Conservation (phyloP, 345 rosid species). For the Pseudoturritis turrita region DNA sequence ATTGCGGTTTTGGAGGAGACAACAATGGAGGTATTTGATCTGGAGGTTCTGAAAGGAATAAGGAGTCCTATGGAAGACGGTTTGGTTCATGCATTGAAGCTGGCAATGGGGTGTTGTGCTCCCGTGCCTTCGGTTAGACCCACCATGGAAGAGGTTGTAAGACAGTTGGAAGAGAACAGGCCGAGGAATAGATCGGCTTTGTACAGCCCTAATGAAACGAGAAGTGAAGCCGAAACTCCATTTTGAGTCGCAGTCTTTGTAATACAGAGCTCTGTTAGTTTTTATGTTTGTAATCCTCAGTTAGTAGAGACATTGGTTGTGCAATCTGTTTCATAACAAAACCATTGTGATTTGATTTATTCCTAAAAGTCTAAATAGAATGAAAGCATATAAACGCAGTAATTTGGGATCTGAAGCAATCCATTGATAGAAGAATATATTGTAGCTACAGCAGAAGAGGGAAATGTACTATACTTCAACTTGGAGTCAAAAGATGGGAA, state of each 20-base stretch:
- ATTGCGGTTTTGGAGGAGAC: constrained; percentile 80
- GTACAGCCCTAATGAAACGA: constrained; percentile 69
- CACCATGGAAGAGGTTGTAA: constrained; percentile 79
- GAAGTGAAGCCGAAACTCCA: constrained; percentile 72
- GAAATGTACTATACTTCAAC: constrained; percentile 13
- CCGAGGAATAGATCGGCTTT: constrained; percentile 77
- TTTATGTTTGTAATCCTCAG: background rate
- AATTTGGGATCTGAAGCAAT: background rate
- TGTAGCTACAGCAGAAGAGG: background rate
- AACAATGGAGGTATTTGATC: constrained; percentile 68
- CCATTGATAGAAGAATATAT: constrained; percentile 1
- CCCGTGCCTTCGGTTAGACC: constrained; percentile 70
- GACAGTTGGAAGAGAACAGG: constrained; percentile 75
- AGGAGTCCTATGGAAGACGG: constrained; percentile 87
- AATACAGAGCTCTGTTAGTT: background rate
- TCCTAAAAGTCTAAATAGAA: background rate
- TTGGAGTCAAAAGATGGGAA: constrained; percentile 10
- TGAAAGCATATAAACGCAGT: background rate
- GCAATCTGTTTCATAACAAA: background rate
- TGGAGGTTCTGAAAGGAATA: constrained; percentile 65
- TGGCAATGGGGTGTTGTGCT: constrained; percentile 85
- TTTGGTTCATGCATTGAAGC: constrained; percentile 73
- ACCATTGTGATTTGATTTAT: background rate
- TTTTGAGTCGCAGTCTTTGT: constrained; percentile 34
- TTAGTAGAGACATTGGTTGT: background rate